phyloP scores from a whole-genome alignment of 106 monocot species.

The Agapanthus africanus region DNA sequence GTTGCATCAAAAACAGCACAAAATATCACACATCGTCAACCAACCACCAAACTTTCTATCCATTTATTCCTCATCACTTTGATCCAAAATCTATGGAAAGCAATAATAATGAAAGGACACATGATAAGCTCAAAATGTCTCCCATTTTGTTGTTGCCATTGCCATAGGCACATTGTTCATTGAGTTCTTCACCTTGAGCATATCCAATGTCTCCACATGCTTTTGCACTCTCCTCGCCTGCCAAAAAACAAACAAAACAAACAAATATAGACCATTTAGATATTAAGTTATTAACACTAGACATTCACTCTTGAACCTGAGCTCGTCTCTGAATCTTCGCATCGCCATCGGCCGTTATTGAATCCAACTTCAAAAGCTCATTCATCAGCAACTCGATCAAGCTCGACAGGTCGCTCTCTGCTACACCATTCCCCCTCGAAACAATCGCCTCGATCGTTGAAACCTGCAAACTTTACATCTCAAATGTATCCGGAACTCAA shows the following conservation, averaged over 20 bases:
- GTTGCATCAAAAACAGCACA: too few species aligned
- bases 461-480: conserved; percentile 29
- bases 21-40: too few species aligned
- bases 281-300: not conserved
- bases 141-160: too few species aligned
- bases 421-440: conserved; percentile 60
- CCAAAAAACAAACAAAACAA: too few species aligned
- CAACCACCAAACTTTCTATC: too few species aligned
- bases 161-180: too few species aligned
- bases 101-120: too few species aligned
- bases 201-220: conserved; percentile 72
- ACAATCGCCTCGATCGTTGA: conserved; percentile 43
- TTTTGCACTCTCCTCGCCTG: conserved; percentile 81
- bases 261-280: too few species aligned
- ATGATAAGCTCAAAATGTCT: too few species aligned
- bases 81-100: too few species aligned
- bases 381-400: conserved; percentile 77
- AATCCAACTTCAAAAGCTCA: conserved; percentile 65
- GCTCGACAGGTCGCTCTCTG: conserved; percentile 44
- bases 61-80: too few species aligned
- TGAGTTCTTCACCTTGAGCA: conserved; percentile 59
- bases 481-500: not conserved
- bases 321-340: conserved; percentile 48
- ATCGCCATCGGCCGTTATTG: conserved; percentile 50
- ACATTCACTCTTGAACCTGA: too few species aligned